Evolutionary conservation across 2,329 filamentous ascomycete species (phyloP), one percentile per base, ranked within the genome.

Genomic region (Botrytis fabae): DNA sequence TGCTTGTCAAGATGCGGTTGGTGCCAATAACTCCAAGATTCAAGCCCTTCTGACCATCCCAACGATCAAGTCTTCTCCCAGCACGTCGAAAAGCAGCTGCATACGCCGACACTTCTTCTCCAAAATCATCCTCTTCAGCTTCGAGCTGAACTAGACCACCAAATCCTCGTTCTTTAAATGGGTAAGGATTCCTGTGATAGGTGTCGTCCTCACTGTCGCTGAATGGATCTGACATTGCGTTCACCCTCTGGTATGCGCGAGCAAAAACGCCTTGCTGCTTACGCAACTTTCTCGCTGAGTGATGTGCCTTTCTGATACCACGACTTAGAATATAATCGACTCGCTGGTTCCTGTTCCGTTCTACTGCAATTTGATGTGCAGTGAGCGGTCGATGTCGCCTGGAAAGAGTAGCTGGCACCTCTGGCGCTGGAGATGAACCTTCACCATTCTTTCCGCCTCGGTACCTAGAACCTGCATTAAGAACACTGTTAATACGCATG

Each of bases 241-340:
- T 86, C 32, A 92, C 85, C 35, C 93, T 87, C 72, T 87, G 87
- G 82, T 90, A 89, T 1, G 91, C 88, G 60, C 92, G 86, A 76
- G 91, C 84, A 71, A 95, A 86, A 14, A 89, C 85, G 20, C 92
- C 91, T 73, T 94, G 89, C 71, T 86, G 84, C 32, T 88, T 87
- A 7, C 93, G 88, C 28, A 83, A 79, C 77, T 90, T 90, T 64
- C 89, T 88, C 20, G 90, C 87, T 72, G 85, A 85, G 79, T 90
- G 88, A 79, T 94, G 91, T 69, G 89, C 85, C 75, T 86, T 87
- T 66, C 91, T 89, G 48, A 95, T 84, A 44, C 91, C 91, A n/a
- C 91, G 89, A 77, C 93, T 91, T 25, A 96, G 87, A 69, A 94
- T 93, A 78, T 94, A 91, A 78, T 94, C 91, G n/a, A 95, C 93